A percentile compares a stretch with the other conserved stretches of the same genome.
These are phyloP conservation scores for Fusarium penzigii DNA, from an alignment of 2,329 filamentous ascomycete species.

Conservation along the genomic window DNA sequence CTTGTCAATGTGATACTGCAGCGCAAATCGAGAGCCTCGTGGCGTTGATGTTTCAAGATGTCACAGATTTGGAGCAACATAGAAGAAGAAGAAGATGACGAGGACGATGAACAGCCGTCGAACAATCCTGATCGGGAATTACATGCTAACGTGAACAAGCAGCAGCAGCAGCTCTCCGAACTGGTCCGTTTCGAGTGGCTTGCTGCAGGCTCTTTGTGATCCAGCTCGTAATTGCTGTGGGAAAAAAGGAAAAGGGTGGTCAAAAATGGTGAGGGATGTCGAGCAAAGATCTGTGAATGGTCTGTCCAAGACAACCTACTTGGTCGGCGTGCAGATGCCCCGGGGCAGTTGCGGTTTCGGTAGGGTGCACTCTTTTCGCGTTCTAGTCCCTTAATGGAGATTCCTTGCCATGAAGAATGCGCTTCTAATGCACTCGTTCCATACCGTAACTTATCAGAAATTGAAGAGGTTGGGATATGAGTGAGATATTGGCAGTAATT, in stretches of 20 bases:
- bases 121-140: background rate
- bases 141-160: background rate
- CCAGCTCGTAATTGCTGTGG: constrained; percentile 15
- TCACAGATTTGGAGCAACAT: too few species aligned
- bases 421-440: background rate
- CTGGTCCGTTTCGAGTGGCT: background rate
- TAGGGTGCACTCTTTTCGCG: constrained; percentile 14
- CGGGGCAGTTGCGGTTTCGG: constrained; percentile 5
- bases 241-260: constrained; percentile 19
- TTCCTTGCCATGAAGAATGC: background rate
- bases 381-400: constrained; percentile 7
- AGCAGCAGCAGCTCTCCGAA: background rate
- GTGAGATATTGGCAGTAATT: background rate
- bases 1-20: background rate
- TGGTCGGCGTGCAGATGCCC: constrained; percentile 19
- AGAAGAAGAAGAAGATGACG: background rate
- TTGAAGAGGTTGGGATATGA: background rate
- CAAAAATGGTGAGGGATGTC: constrained; percentile 16
- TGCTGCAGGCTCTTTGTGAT: constrained; percentile 11
- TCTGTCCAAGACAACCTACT: constrained; percentile 13
- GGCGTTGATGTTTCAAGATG: background rate
- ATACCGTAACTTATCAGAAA: background rate
- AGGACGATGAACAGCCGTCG: background rate
- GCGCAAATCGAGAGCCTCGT: background rate
- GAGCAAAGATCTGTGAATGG: constrained; percentile 24